Evolutionary conservation across 75 land plant genomes (phyloP).

Genomic region (Larix kaempferi): DNA sequence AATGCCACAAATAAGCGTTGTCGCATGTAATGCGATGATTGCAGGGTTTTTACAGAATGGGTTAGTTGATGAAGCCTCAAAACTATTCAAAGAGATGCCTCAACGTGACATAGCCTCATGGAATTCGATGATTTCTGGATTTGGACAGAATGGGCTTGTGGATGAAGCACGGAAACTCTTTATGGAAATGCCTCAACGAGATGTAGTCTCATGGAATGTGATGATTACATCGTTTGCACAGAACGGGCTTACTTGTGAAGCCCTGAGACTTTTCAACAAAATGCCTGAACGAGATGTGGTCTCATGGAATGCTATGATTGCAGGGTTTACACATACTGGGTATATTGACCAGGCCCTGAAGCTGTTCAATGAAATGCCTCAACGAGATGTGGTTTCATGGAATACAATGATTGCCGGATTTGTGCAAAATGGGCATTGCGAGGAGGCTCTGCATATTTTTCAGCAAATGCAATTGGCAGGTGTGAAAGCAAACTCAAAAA

Average conservation of each 20-base stretch:
- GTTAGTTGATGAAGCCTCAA: too few relatives aligned
- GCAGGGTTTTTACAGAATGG: too few relatives aligned
- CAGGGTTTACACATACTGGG: too few relatives aligned
- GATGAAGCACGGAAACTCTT: constrained; percentile 10
- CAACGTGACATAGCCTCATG: too few relatives aligned
- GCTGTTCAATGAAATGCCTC: background rate
- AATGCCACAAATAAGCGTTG: background rate
- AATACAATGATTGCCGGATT: constrained; percentile 7
- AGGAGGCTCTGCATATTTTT: constrained; percentile 7
- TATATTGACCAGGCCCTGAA: background rate
- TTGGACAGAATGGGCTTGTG: too few relatives aligned
- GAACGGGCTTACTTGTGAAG: background rate
- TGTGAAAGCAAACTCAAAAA: background rate
- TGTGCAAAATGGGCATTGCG: constrained; percentile 9
- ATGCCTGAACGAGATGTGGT: background rate
- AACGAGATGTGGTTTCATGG: background rate
- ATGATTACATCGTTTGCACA: constrained; percentile 9
- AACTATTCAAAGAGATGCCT: too few relatives aligned
- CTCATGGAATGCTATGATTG: too few relatives aligned
- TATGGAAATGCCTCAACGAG: background rate
- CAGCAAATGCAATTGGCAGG: constrained; percentile 1
- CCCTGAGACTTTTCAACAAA: constrained; percentile 4
- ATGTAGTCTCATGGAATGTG: constrained; percentile 14
- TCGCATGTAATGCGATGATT: background rate
- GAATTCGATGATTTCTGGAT: too few relatives aligned